Base-by-base conservation (phyloP, 164 flowering plant species). In the Cinnamomum micranthum region DNA sequence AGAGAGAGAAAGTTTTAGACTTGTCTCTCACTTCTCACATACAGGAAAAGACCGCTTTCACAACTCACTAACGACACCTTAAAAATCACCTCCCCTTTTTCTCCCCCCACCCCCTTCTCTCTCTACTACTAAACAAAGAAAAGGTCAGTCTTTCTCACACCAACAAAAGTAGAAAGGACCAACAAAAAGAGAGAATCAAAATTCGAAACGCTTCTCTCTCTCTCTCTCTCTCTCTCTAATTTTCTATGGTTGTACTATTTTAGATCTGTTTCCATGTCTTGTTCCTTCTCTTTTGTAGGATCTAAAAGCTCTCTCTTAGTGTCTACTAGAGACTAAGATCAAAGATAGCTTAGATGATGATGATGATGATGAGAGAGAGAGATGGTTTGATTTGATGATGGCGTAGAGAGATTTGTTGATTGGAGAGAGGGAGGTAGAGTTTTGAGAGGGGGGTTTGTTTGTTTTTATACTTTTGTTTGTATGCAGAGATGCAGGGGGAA, bases 331-430 rank as follows among this genome's bases (percentile, higher is more conserved):
- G 19, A 17, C 33, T 31, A 31, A 31, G 33, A 31, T 31, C 33
- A 31, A 31, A 31, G 0, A 31, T 31, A 31, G 33, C 33, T 31
- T 31, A 31, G 33, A 31, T 31, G 33, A 31, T 4, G 33, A 31
- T 27, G 28, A 27, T 27, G 31, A 28, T 4, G 3, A 4, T 0
- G 35, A 23, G 24, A 14, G 24, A 28, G 27, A 22, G 20, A 4
- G 24, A 11, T 25, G 7, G 14, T 25, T 65, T 28, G 15, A 14
- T 65, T 65, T 65, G 15, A 23, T 22, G 23, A 27, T 31, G 68
- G 68, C 31, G 4, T 65, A 65, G 68, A 65, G 68, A 65, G n/a
- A 65, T 65, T 52, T 68, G 70, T 59, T 68, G 35, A 65, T 65
- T 65, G 28, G 24, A 11, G 28, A 23, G 68, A 25, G 17, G 27